Percentiles rank a stretch among this genome's conserved stretches.
These are phyloP conservation scores for Kodamaea jinghongensis DNA, from an alignment of 805 yeast genomes.

Conservation along the genomic window DNA sequence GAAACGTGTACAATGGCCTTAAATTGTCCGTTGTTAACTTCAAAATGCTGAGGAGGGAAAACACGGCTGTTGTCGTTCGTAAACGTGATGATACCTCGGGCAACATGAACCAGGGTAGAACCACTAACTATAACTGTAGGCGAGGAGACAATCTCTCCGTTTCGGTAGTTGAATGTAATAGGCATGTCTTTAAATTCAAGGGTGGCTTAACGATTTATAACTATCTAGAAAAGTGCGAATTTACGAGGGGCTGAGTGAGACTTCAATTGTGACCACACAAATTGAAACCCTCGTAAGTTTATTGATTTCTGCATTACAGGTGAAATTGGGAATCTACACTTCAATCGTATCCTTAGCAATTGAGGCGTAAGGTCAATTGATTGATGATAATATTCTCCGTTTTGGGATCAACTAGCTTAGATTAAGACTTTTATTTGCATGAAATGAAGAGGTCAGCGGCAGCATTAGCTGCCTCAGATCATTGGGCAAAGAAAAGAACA, in stretches of 20 bases:
- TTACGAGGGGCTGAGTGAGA: no score
- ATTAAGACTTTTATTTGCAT: not conserved
- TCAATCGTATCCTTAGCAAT: no score
- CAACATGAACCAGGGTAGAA: conserved; percentile 13
- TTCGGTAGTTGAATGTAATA: conserved; percentile 30
- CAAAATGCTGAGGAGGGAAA: conserved; percentile 70
- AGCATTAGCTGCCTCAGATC: conserved; percentile 3
- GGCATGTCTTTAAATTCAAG: conserved; percentile 6
- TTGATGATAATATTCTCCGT: not conserved
- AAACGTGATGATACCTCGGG: conserved; percentile 30
- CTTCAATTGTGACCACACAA: no score
- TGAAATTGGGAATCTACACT: no score
- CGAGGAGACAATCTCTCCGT: conserved; percentile 39
- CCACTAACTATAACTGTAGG: conserved; percentile 40
- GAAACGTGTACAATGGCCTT: conserved; percentile 71
- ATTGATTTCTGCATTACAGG: no score
- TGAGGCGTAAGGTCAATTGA: not conserved
- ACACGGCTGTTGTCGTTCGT: conserved; percentile 32
- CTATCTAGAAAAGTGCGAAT: no score
- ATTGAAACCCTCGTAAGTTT: no score
- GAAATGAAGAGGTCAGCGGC: conserved; percentile 8
- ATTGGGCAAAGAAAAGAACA: conserved; percentile 7
- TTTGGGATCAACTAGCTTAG: no score
- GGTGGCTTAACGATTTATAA: not conserved
- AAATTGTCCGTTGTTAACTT: conserved; percentile 67